A percentile compares a stretch with the other conserved stretches of the same genome.
These are phyloP conservation scores for Cenchrus americanus DNA, from an alignment of 176 grass and related monocot genomes.

Conservation along the genomic window DNA sequence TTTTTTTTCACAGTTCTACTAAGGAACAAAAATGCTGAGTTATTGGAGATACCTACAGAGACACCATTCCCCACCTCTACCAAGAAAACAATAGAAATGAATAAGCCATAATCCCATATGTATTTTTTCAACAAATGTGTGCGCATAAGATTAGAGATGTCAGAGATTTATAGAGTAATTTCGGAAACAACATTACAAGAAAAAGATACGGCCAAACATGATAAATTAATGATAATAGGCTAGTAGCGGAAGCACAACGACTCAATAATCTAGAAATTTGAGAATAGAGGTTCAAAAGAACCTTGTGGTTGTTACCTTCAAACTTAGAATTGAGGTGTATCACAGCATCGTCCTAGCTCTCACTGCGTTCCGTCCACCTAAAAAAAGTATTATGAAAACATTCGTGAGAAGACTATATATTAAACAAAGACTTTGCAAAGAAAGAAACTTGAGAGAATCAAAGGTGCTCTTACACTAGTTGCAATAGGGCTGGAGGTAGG, in stretches of 20 bases:
- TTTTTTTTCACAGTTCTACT: not conserved
- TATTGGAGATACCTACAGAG: not conserved
- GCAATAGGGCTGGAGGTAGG: not conserved
- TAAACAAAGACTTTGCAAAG: not conserved
- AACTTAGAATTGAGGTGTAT: not conserved
- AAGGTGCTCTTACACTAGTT: not conserved
- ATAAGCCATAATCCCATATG: no score
- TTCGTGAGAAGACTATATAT: constrained; percentile 1
- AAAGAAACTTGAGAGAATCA: not conserved
- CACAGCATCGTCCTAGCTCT: not conserved
- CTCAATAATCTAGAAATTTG: not conserved
- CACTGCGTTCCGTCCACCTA: not conserved
- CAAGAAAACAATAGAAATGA: not conserved
- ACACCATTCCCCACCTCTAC: not conserved
- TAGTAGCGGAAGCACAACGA: not conserved
- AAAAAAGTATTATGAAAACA: not conserved
- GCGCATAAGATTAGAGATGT: not conserved
- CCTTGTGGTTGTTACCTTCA: constrained; percentile 12
- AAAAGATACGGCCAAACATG: not conserved
- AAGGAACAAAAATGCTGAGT: not conserved
- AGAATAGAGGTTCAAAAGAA: not conserved
- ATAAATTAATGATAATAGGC: not conserved
- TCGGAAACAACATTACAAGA: not conserved
- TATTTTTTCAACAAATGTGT: not conserved
- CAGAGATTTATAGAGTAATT: not conserved